Evolutionary conservation across 305 asterid species (phyloP).

Genomic region (Coffea humblotiana): DNA sequence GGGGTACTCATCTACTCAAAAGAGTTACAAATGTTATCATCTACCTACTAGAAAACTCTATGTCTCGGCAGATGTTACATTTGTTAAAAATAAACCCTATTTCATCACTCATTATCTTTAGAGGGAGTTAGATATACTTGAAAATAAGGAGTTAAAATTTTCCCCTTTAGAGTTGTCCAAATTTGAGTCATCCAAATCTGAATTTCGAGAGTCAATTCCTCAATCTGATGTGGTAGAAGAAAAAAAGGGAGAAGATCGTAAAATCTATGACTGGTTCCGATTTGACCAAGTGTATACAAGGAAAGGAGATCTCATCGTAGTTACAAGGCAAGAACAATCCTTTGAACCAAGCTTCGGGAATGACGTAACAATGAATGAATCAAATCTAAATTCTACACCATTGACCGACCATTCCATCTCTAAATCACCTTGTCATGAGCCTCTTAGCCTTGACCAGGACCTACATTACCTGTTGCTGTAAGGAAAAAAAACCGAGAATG

Average conservation of each 20-base stretch:
- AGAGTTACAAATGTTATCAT: not conserved
- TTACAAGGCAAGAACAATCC: too few species aligned
- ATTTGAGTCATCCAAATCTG: too few species aligned
- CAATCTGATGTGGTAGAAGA: too few species aligned
- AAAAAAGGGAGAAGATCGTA: too few species aligned
- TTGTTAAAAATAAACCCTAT: not conserved
- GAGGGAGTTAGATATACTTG: not conserved
- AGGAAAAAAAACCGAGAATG: too few species aligned
- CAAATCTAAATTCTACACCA: not conserved
- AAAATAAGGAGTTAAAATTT: not conserved
- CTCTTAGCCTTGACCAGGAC: not conserved
- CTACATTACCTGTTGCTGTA: constrained; percentile 5
- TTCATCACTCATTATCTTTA: not conserved
- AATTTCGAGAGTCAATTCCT: not conserved
- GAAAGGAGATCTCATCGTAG: too few species aligned
- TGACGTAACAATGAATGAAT: too few species aligned
- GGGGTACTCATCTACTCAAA: not conserved
- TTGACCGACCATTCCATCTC: not conserved
- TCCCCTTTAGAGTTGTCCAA: not conserved
- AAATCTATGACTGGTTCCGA: too few species aligned
- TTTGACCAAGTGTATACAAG: too few species aligned
- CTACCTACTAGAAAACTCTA: too few species aligned
- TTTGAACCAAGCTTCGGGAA: too few species aligned
- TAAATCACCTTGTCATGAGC: not conserved
- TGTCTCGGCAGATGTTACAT: not conserved